These are phyloP conservation scores for Rhodosorus marinus DNA, from an alignment of 23 red algal species.

Conservation along the genomic window DNA sequence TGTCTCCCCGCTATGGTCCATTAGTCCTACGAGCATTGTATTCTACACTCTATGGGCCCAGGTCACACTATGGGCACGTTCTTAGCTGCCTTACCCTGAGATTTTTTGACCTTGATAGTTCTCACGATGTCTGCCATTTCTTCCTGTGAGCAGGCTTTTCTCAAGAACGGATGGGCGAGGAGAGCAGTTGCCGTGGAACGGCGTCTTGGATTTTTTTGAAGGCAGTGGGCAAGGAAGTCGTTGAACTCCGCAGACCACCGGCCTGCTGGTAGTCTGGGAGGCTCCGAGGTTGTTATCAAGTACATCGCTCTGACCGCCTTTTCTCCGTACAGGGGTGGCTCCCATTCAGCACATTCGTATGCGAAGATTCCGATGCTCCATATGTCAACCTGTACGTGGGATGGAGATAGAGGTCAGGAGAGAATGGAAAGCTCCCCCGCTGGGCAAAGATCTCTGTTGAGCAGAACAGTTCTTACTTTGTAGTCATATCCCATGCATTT, in stretches of 20 bases:
- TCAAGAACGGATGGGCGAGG: slow-evolving; percentile 69
- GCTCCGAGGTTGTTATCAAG: slow-evolving; percentile 61
- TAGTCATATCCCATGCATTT: slow-evolving; percentile 57
- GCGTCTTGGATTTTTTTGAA: slow-evolving; percentile 43
- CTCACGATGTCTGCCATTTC: slow-evolving; percentile 7
- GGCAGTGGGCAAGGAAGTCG: slow-evolving; percentile 68
- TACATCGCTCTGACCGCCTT: slow-evolving; percentile 85
- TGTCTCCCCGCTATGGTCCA: too few species aligned
- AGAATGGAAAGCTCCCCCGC: too few species aligned
- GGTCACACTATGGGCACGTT: too few species aligned
- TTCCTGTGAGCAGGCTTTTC: slow-evolving; percentile 12
- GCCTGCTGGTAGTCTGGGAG: slow-evolving; percentile 32
- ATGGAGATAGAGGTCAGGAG: too few species aligned
- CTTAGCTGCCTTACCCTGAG: too few species aligned
- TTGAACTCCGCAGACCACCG: slow-evolving; percentile 47
- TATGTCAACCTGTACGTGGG: slow-evolving; percentile 62
- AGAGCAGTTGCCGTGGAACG: slow-evolving; percentile 48
- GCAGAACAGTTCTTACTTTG: too few species aligned
- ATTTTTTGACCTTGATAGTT: too few species aligned
- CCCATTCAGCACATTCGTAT: slow-evolving; percentile 81
- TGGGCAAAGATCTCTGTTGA: too few species aligned
- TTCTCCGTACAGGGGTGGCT: slow-evolving; percentile 62
- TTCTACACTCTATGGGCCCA: too few species aligned
- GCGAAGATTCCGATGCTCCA: slow-evolving; percentile 89
- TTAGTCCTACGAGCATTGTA: too few species aligned